A percentile compares a stretch with the other conserved stretches of the same genome.
Evolutionary conservation across 305 asterid species (phyloP).

Genomic region (Lippia alba): DNA sequence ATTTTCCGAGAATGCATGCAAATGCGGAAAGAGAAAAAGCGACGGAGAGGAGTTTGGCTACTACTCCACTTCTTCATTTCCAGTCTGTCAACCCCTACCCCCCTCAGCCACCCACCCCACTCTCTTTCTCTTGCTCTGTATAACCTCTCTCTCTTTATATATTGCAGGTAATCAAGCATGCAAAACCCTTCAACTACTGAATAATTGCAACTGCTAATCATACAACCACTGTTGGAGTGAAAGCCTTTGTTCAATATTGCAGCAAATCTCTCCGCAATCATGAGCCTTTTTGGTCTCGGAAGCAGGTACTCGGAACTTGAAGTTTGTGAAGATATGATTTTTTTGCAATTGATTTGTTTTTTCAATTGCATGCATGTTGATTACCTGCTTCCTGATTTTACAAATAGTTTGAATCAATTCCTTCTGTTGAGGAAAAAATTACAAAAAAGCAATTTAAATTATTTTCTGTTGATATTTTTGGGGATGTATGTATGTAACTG

Average conservation of each 20-base stretch:
- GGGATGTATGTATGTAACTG: too few species aligned
- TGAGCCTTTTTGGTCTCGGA: conserved; percentile 54
- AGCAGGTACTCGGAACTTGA: conserved; percentile 42
- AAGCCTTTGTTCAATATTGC: conserved; percentile 4
- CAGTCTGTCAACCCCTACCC: conserved; percentile 37
- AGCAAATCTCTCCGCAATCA: conserved; percentile 23
- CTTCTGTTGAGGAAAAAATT: too few species aligned
- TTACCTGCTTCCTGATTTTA: not conserved
- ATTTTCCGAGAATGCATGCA: too few species aligned
- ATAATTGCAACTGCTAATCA: conserved; percentile 3
- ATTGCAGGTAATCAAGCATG: conserved; percentile 27
- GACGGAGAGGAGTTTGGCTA: conserved; percentile 9
- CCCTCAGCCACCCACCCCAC: not conserved
- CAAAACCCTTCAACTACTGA: conserved; percentile 28
- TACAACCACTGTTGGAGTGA: not conserved
- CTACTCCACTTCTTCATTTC: conserved; percentile 30
- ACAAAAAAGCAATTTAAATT: too few species aligned
- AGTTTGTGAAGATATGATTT: not conserved
- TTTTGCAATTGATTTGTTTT: too few species aligned
- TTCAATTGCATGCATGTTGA: conserved; percentile 17
- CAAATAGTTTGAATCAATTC: not conserved
- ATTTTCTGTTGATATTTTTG: too few species aligned
- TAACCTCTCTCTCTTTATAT: conserved; percentile 9
- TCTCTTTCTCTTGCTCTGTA: not conserved
- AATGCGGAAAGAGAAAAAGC: not conserved